Evolutionary conservation across 495 filamentous ascomycete species (phyloP).

Genomic region (Poronia punctata): DNA sequence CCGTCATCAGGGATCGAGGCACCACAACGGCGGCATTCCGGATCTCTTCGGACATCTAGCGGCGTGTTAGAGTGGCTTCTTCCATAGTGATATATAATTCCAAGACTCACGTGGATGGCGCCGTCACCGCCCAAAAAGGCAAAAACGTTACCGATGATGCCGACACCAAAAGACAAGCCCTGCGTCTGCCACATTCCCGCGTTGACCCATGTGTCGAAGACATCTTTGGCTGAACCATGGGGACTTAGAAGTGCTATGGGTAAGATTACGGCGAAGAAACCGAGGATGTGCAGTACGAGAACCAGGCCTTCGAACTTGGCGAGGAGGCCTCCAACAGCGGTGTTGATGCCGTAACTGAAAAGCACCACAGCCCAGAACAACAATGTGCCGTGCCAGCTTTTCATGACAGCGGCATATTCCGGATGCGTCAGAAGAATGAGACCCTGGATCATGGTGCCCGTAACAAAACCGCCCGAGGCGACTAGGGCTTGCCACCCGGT

Average conservation of each 20-base stretch:
- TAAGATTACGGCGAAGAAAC: slow-evolving; percentile 54
- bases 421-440: slow-evolving; percentile 49
- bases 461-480: slow-evolving; percentile 45
- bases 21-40: slow-evolving; percentile 48
- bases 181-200: slow-evolving; percentile 48
- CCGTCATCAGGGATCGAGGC: slow-evolving; percentile 48
- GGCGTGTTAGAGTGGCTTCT: slow-evolving; percentile 1
- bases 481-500: slow-evolving; percentile 55
- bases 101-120: slow-evolving; percentile 38
- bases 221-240: slow-evolving; percentile 35
- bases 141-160: slow-evolving; percentile 35
- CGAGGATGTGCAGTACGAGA: slow-evolving; percentile 53
- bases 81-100: not conserved
- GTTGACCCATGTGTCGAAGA: slow-evolving; percentile 49
- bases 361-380: slow-evolving; percentile 46
- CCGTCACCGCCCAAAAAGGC: slow-evolving; percentile 49
- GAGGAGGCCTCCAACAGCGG: slow-evolving; percentile 44
- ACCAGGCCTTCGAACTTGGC: slow-evolving; percentile 53
- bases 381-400: slow-evolving; percentile 57
- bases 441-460: slow-evolving; percentile 52
- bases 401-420: slow-evolving; percentile 32
- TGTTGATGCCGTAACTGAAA: slow-evolving; percentile 51
- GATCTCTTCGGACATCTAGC: slow-evolving; percentile 50
- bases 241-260: slow-evolving; percentile 48
- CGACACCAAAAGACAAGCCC: slow-evolving; percentile 49